These are phyloP conservation scores for Pythium myriotylum DNA, from an alignment of 352 stramenopile genomes.

Conservation along the genomic window DNA sequence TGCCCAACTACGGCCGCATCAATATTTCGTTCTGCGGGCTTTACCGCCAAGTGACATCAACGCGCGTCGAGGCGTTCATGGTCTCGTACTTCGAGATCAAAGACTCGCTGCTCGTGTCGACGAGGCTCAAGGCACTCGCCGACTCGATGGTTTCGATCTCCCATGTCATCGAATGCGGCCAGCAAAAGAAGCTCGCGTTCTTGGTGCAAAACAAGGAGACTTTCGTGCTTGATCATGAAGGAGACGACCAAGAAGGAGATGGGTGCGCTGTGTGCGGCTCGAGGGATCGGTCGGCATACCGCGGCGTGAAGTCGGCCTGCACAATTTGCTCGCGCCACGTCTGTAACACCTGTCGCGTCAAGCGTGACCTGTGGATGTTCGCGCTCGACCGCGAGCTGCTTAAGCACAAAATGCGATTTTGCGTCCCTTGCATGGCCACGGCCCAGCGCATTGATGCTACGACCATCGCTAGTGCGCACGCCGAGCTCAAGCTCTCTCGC, in stretches of 20 bases:
- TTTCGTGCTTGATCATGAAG: neutral
- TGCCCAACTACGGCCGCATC: constrained; percentile 36
- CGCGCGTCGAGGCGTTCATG: neutral
- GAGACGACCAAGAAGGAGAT: neutral
- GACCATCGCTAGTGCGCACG: too few relatives aligned
- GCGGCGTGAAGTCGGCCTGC: constrained; percentile 11
- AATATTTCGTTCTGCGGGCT: constrained; percentile 61
- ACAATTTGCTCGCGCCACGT: neutral
- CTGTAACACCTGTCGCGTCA: constrained; percentile 7
- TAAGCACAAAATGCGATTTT: too few relatives aligned
- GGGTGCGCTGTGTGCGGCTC: constrained; percentile 7
- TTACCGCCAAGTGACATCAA: constrained; percentile 32
- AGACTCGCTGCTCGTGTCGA: constrained; percentile 32
- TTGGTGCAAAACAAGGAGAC: constrained; percentile 15
- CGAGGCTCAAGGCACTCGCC: constrained; percentile 42
- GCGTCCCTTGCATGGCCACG: too few relatives aligned
- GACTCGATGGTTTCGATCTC: constrained; percentile 35
- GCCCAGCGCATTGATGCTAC: too few relatives aligned
- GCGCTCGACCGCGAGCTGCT: too few relatives aligned
- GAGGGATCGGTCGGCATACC: neutral
- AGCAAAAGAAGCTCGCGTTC: constrained; percentile 63
- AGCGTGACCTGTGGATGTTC: constrained; percentile 3
- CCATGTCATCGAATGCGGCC: constrained; percentile 41
- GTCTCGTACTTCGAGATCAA: neutral
- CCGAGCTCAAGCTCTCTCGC: too few relatives aligned